These are phyloP conservation scores for Coemansia sp. DNA, from an alignment of 192 early-diverging fungal genomes.

Conservation along the genomic window DNA sequence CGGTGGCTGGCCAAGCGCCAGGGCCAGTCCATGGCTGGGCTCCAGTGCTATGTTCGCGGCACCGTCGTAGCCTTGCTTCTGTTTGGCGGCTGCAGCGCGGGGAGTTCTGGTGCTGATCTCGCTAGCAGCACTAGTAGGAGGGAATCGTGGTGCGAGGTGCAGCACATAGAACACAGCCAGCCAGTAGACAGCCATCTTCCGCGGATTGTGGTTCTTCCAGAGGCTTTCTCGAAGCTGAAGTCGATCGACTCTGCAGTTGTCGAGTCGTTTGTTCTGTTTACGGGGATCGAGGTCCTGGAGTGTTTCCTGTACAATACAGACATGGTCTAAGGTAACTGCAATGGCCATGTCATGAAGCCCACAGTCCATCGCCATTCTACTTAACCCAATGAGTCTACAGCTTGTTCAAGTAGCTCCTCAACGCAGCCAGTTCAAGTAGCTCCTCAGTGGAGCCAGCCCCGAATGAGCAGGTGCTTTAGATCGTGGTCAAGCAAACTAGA, in stretches of 20 bases:
- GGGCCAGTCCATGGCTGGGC: constrained; percentile 11
- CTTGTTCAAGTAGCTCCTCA: no score
- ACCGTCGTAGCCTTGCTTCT: constrained; percentile 28
- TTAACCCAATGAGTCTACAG: background rate
- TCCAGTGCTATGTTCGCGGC: constrained; percentile 49
- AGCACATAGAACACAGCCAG: background rate
- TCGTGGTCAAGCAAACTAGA: no score
- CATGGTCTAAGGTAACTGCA: no score
- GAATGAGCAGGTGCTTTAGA: no score
- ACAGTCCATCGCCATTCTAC: background rate
- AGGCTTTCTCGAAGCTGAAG: constrained; percentile 31
- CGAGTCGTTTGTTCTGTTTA: constrained; percentile 54
- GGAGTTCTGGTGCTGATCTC: background rate
- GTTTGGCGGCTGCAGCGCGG: constrained; percentile 9
- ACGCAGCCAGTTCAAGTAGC: no score
- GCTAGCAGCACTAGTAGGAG: background rate
- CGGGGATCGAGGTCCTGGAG: constrained; percentile 48
- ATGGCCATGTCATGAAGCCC: no score
- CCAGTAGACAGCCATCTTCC: constrained; percentile 1
- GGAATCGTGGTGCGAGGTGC: background rate
- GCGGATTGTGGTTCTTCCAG: constrained; percentile 30
- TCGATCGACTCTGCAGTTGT: constrained; percentile 27
- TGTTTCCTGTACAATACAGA: constrained; percentile 12
- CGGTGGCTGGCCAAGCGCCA: constrained; percentile 30
- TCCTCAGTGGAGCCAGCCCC: no score